Conservation (phyloP, 495 filamentous ascomycete genomes). For the Diplogelasinospora grovesii region DNA sequence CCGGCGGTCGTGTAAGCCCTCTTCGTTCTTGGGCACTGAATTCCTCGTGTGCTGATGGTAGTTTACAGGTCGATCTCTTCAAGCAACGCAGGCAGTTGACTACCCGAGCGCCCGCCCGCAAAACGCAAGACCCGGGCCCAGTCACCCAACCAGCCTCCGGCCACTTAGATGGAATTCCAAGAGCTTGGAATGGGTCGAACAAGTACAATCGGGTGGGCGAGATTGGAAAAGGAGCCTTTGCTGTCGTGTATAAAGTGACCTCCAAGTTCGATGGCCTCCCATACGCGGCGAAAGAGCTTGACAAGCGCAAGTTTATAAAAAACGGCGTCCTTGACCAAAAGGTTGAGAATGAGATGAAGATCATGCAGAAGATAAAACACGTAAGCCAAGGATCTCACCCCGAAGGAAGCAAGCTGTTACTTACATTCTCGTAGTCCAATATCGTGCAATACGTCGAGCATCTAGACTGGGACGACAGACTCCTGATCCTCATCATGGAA, state of each 20-base stretch:
- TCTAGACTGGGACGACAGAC: conserved; percentile 64
- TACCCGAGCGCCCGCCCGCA: conserved; percentile 3
- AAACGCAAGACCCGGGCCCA: too few relatives aligned
- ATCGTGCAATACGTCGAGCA: conserved; percentile 88
- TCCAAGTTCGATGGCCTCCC: conserved; percentile 70
- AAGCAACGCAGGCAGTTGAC: conserved; percentile 7
- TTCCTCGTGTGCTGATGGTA: conserved; percentile 1
- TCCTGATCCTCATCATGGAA: conserved; percentile 94
- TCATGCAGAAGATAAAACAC: conserved; percentile 79
- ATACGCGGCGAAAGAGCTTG: conserved; percentile 85
- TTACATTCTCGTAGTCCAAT: conserved; percentile 54
- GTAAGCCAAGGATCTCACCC: conserved; percentile 47
- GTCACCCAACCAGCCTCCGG: too few relatives aligned
- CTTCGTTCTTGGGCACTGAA: neutral
- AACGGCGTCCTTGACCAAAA: conserved; percentile 77
- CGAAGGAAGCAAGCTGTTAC: neutral
- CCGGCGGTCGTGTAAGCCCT: conserved; percentile 36
- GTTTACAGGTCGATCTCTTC: conserved; percentile 27
- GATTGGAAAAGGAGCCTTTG: conserved; percentile 91
- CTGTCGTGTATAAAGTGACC: conserved; percentile 80
- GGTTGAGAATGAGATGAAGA: conserved; percentile 90
- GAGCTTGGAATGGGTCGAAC: conserved; percentile 70
- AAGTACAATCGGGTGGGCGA: conserved; percentile 74
- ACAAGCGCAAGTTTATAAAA: conserved; percentile 83
- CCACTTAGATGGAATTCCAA: conserved; percentile 22